Evolutionary conservation across 768 basidiomycete genomes (phyloP).

Genomic region (Kwoniella pini): DNA sequence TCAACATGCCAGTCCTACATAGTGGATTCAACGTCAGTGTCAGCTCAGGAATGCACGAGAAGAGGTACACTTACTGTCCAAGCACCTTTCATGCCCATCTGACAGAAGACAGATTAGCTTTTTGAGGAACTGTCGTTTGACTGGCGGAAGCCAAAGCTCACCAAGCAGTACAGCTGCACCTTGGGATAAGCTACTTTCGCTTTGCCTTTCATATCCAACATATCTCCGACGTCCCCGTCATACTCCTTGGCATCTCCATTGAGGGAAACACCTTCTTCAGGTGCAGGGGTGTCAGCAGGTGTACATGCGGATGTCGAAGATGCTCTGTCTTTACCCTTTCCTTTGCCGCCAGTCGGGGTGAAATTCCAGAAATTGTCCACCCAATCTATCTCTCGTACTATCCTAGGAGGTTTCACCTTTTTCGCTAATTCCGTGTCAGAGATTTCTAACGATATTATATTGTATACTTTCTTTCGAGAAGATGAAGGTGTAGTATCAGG

Average conservation of each 20-base stretch:
- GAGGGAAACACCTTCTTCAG: background rate
- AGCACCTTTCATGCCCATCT: conserved; percentile 86
- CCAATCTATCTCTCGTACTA: conserved; percentile 87
- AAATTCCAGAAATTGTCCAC: conserved; percentile 88
- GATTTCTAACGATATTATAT: conserved; percentile 94
- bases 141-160: conserved; percentile 13
- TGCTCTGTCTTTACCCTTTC: conserved; percentile 16
- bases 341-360: conserved; percentile 68
- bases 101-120: conserved; percentile 2
- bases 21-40: background rate
- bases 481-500: conserved; percentile 32
- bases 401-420: conserved; percentile 74
- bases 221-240: conserved; percentile 10
- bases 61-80: conserved; percentile 74
- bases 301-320: background rate
- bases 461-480: conserved; percentile 70
- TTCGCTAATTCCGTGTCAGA: conserved; percentile 80
- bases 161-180: conserved; percentile 89
- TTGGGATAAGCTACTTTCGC: conserved; percentile 62
- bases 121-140: background rate
- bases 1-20: conserved; percentile 97
- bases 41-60: conserved; percentile 11
- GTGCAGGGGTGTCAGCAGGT: background rate
- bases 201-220: conserved; percentile 15
- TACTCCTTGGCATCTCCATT: conserved; percentile 3